Base-by-base conservation (phyloP, 73 alveolate genomes). In the Uronychia setigera region DNA sequence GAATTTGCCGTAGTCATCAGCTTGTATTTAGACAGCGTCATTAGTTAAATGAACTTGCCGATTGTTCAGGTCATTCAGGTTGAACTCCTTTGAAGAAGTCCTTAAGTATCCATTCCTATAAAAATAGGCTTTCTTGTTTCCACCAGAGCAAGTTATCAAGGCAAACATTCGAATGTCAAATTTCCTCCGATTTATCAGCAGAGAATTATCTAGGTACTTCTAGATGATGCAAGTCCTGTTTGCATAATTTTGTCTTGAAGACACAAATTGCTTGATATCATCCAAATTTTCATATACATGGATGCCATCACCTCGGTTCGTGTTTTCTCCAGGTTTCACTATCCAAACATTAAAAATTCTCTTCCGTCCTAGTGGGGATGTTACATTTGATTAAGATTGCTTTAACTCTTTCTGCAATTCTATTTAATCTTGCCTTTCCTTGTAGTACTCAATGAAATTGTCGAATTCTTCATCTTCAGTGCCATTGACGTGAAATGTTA, bases 131-230 rank as follows among this genome's bases (percentile, higher is more conserved):
- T 85, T 84, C 29, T 77, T 79, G 76, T 87, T 77, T 60, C 96
- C 94, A 87, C 90, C 90, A 13, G 81, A 25, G 11, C 82, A 32
- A 13, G 89, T 82, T 35, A 92, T 82, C 31, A 95, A 80, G 32
- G 90, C 95, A 94, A 95, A 95, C n/a, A 94, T 87, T 59, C 99
- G 78, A 26, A 95, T 95, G 90, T 95, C 99, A 82, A 95, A 95
- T 91, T 95, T 95, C 34, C 99, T 57, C 58, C 76, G 83, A 81
- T 91, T 85, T 74, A 91, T 88, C 46, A 93, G 85, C 28, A 95
- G 60, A 0, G 99, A 96, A 58, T 80, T 85, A 82, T 95, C 99
- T 0, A 95, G 57, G 83, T 95, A 95, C 85, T 95, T 95, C 82
- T 95, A 95, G 35, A 95, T 87, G 33, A 95, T 90, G 78, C 59